phyloP scores from a whole-genome alignment of 352 stramenopile genomes.

The Phytophthora citricola region DNA sequence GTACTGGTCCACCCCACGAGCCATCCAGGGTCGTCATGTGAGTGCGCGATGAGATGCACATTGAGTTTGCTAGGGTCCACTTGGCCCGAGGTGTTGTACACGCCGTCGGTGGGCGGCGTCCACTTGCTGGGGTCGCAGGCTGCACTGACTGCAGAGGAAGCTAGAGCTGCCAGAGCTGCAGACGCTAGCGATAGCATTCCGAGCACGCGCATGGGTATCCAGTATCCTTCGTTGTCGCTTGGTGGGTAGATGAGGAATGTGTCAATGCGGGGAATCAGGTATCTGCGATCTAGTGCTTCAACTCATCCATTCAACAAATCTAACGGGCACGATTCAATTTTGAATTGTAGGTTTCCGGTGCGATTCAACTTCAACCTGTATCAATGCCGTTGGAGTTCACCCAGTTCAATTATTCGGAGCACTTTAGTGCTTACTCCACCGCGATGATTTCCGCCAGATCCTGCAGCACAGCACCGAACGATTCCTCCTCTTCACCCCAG shows the following conservation, averaged over 20 bases:
- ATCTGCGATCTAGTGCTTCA: conserved; percentile 6
- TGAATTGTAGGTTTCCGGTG: conserved; percentile 9
- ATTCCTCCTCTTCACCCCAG: conserved; percentile 25
- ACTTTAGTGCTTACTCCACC: conserved; percentile 27
- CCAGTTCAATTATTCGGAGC: too few species aligned
- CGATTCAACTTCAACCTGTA: conserved; percentile 11
- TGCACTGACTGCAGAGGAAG: too few species aligned
- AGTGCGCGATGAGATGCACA: conserved; percentile 96
- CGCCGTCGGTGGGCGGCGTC: conserved; percentile 60
- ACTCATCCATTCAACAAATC: conserved; percentile 10
- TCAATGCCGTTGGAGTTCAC: too few species aligned
- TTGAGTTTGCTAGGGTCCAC: conserved; percentile 88
- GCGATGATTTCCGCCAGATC: conserved; percentile 47
- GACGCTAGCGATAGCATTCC: background rate
- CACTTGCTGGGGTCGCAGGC: conserved; percentile 73
- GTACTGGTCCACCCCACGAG: conserved; percentile 98
- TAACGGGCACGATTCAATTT: conserved; percentile 12
- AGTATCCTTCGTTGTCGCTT: background rate
- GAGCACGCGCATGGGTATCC: conserved; percentile 9
- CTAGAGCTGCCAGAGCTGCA: conserved; percentile 18
- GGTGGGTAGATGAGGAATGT: conserved; percentile 1
- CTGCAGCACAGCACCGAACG: conserved; percentile 29
- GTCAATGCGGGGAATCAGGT: conserved; percentile 8
- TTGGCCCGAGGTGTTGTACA: conserved; percentile 71
- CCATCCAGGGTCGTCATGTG: conserved; percentile 96